A percentile compares a stretch with the other conserved stretches of the same genome.
Conservation (phyloP, 2,329 filamentous ascomycete genomes). For the Sarocladium oryzae region DNA sequence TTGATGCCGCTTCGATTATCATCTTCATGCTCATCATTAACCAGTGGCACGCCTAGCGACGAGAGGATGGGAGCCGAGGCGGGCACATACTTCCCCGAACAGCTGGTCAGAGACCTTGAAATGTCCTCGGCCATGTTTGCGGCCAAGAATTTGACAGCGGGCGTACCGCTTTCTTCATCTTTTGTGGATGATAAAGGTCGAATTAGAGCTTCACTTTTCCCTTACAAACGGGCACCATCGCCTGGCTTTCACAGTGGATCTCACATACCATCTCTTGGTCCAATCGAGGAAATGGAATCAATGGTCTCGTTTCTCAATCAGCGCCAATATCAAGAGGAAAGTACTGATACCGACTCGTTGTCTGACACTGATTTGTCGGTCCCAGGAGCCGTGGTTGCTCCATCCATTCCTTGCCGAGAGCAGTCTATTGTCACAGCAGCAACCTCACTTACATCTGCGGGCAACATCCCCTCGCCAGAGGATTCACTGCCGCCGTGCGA, state of each 20-base stretch:
- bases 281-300: slow-evolving; percentile 30
- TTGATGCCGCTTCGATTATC: slow-evolving; percentile 31
- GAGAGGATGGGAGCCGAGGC: slow-evolving; percentile 23
- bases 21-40: slow-evolving; percentile 18
- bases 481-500: slow-evolving; percentile 15
- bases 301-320: slow-evolving; percentile 28
- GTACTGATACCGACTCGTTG: slow-evolving; percentile 27
- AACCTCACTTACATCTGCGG: slow-evolving; percentile 28
- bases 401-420: slow-evolving; percentile 26
- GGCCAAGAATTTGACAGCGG: slow-evolving; percentile 46
- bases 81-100: slow-evolving; percentile 46
- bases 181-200: slow-evolving; percentile 21
- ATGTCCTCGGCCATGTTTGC: slow-evolving; percentile 40
- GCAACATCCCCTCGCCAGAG: slow-evolving; percentile 21
- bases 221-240: neutral
- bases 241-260: slow-evolving; percentile 13
- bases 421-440: slow-evolving; percentile 29
- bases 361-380: slow-evolving; percentile 20
- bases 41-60: slow-evolving; percentile 16
- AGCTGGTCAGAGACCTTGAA: slow-evolving; percentile 49
- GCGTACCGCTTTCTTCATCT: slow-evolving; percentile 30
- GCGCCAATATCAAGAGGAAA: slow-evolving; percentile 16
- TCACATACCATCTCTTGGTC: slow-evolving; percentile 22
- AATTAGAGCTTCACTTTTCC: slow-evolving; percentile 12
- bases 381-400: slow-evolving; percentile 25